Base-by-base conservation (phyloP, 371 early-diverging fungal species). In the Mortierella sp. region DNA sequence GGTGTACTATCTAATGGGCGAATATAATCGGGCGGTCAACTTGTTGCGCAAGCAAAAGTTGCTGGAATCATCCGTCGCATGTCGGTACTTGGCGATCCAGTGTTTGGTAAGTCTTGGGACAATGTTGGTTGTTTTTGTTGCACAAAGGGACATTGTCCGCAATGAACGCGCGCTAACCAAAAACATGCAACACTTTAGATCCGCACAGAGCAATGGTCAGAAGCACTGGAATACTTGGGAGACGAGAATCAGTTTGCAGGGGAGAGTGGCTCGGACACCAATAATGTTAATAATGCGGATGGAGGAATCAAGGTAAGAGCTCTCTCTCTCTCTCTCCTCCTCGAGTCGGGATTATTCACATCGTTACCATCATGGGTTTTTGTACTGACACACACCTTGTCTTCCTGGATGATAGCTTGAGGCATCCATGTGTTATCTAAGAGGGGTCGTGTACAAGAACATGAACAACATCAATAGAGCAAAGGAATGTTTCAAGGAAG, bases 371-470 rank as follows among this genome's bases (percentile, higher is more conserved):
- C n/a, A n/a, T n/a, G n/a, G n/a, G n/a, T n/a, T n/a, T n/a, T n/a
- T n/a, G n/a, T 17, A 44, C 10, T 31, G 21, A 44, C 2, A 34
- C 24, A 12, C 28, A 13, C 27, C 34, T 19, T 2, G 4, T 27
- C 4, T 31, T 28, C 1, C 19, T 51, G 29, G 22, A 12, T 44
- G 3, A 24, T 63, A 91, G 86, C 65, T 88, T 29, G 88, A 87
- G 67, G 80, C 92, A n/a, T 77, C 83, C 10, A 83, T 91, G 82
- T 87, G 85, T 44, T 89, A 84, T 67, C 81, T 89, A 7, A 80
- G 88, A 57, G 94, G 92, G 39, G 58, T 81, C 21, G 85, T 86
- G 2, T 87, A 82, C 60, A 68, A 87, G 22, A 71, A 85, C n/a
- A 58, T 81, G 31, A 79, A 81, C 13, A 83, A 90, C 45, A 58